Evolutionary conservation across 148 eudicot genomes (phyloP), one percentile per base, ranked within the genome.

Genomic region (Cornus suecica): DNA sequence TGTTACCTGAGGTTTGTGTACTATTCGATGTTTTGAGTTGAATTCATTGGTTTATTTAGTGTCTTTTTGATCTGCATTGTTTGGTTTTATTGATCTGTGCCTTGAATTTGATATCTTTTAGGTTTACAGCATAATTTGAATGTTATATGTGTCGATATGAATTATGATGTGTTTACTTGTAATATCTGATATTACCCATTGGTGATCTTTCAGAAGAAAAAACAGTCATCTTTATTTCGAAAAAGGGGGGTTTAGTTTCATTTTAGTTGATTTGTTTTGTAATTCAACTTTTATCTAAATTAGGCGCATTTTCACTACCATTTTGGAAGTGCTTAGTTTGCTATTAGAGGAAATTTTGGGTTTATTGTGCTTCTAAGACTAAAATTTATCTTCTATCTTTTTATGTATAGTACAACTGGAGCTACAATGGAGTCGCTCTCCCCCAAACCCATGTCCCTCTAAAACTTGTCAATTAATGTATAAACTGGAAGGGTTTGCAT

Each of bases 1-100:
- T 89, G 18, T 66, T 91, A 78, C 72, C 97, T 29, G 97, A 89
- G 91, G 97, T 91, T 23, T 64, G 74, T 54, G 15, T 30, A 23
- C 64, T 65, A 14, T 65, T 29, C 4, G 23, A 18, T 28, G 0
- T 51, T 75, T 29, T 18, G 54, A 29, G 13, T 67, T 5, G 16
- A 13, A 6, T 54, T 30, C 2, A 8, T 62, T 27, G n/a, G 23
- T 32, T 41, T 28, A 10, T 3, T 1, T 52, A 25, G 3, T 58
- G 62, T 58, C 24, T 58, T 25, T 58, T 58, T 18, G 4, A 14
- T 3, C 25, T 52, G 16, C n/a, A 29, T 25, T 71, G 27, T 0
- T 0, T 1, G 20, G 28, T 68, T 79, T 30, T 26, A 60, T 28
- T 20, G 68, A 34, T 1, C 15, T 54, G 20, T 27, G 24, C 10